Base-by-base conservation (phyloP, 106 monocot genomes). In the Dioscorea dumetorum region DNA sequence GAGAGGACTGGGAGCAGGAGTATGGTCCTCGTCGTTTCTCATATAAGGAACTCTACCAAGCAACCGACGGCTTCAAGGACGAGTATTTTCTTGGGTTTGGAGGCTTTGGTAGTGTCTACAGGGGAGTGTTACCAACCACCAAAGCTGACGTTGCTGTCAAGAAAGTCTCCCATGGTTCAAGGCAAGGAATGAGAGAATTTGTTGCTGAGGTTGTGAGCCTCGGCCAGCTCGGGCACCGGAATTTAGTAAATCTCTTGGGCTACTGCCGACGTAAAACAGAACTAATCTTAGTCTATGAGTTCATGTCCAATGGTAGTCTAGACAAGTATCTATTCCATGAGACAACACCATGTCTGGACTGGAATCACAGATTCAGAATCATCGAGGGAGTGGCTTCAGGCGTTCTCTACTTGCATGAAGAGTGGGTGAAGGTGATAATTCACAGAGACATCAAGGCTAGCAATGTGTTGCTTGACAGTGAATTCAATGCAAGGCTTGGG, bases 401-500 rank as follows among this genome's bases (percentile, higher is more conserved):
- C 64, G 35, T 64, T 0, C 32, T 64, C 8, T 64, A 64, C n/a
- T 35, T 64, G 34, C 64, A 64, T 64, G 64, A 66, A 35, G 22
- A 24, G 12, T 41, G 41, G 49, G 71, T 50, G 22, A 48, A 41
- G 19, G 49, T 24, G 5, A 19, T 34, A 16, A n/a, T 65, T 50
- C 72, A 72, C 72, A 50, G 72, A 14, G 72, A 64, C 52, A 64
- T 64, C 63, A 72, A 64, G 24, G 63, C 63, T 19, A 56, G 63
- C 72, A 72, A 72, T 33, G 63, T 62, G 15, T 64, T 78, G 34
- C 34, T 78, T 3, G 72, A 78, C 31, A 58, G 35, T 0, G 61
- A 78, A 16, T 19, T 77, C 57, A 78, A 67, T 51, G 72, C 67
- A 14, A 72, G 67, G 34, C 33, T 72, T n/a, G 70, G 72, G 16